phyloP scores from a whole-genome alignment of 176 grass and related monocot species.

The Triticum dicoccoides region DNA sequence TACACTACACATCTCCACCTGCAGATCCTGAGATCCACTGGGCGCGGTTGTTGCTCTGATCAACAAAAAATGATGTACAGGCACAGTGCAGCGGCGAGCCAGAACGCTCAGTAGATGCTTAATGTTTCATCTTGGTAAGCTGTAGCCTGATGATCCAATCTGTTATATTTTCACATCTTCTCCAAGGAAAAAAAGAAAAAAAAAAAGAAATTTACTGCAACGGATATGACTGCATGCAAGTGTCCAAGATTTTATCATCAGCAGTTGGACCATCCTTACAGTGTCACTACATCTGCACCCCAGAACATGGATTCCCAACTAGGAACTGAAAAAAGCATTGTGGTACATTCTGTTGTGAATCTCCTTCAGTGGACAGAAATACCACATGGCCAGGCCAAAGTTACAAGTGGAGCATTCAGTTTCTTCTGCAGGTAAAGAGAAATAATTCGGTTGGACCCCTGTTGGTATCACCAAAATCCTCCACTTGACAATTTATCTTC shows the following conservation, averaged over 20 bases:
- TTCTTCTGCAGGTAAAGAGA: background rate
- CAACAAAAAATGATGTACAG: background rate
- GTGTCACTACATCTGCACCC: background rate
- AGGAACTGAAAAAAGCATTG: background rate
- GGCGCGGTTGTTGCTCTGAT: background rate
- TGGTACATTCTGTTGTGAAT: background rate
- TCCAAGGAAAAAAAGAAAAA: no score
- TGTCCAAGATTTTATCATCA: no score
- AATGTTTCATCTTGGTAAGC: no score
- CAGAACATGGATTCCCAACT: background rate
- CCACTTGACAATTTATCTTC: background rate
- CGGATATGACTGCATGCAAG: no score
- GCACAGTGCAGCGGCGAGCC: no score
- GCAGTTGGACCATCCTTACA: no score
- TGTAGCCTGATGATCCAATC: background rate
- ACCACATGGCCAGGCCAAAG: background rate
- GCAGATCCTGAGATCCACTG: slow-evolving; percentile 39
- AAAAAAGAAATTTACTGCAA: no score
- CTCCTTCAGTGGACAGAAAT: slow-evolving; percentile 13
- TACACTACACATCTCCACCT: slow-evolving; percentile 14
- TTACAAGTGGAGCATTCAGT: background rate
- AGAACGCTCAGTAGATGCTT: no score
- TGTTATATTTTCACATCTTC: background rate
- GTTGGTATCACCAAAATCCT: background rate
- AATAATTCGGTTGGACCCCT: background rate